These are phyloP conservation scores for Heliocybe sulcata DNA, from an alignment of 1,284 basidiomycete species.

Conservation along the genomic window DNA sequence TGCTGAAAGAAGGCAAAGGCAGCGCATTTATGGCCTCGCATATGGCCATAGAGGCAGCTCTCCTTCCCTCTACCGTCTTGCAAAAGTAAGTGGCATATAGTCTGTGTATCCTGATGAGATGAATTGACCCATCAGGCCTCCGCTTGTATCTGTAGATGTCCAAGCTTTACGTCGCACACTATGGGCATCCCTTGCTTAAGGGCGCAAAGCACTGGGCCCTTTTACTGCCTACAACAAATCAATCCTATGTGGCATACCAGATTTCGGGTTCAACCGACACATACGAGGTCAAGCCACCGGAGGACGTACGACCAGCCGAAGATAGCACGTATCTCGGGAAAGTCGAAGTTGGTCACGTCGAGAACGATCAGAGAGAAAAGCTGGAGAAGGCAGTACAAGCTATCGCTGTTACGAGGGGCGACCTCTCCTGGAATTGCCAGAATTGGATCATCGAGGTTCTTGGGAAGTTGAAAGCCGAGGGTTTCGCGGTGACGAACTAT, in stretches of 20 bases:
- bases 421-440: background rate
- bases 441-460: background rate
- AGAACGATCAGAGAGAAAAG: background rate
- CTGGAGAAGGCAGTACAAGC: background rate
- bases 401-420: background rate
- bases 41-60: too few species aligned
- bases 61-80: too few species aligned
- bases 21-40: too few species aligned
- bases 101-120: background rate
- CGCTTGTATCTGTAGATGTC: too few species aligned
- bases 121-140: background rate
- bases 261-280: background rate
- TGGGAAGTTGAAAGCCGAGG: background rate
- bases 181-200: background rate
- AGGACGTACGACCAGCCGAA: background rate
- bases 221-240: too few species aligned
- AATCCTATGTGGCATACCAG: too few species aligned
- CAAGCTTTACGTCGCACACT: background rate
- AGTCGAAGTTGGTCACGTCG: background rate
- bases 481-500: background rate
- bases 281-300: background rate
- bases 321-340: background rate
- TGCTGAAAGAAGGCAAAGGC: too few species aligned
- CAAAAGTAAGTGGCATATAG: too few species aligned
- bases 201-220: background rate